Evolutionary conservation across 176 grass and related monocot genomes (phyloP), one percentile per base, ranked within the genome.

Genomic region (Aegilops longissima): DNA sequence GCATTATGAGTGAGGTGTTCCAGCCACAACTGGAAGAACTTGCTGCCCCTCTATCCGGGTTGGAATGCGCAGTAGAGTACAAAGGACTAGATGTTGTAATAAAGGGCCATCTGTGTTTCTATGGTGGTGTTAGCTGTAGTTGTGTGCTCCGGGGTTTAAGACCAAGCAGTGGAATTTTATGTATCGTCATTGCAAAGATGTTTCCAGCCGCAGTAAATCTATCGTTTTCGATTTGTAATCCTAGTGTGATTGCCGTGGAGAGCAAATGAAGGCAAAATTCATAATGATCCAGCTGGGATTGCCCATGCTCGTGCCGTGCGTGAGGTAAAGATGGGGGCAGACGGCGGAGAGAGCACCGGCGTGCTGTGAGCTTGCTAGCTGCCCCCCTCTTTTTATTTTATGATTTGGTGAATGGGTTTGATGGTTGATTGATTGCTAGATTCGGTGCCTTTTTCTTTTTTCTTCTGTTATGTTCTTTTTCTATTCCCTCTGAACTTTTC

Each of bases 11-110:
- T 52, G 70, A 40, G 36, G 70, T 71, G 76, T 68, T 76, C 77
- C 70, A 77, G 79, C 24, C 18, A 70, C 70, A 58, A 64, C 71
- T 9, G 5, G 79, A 91, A 91, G 76, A 76, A 87, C 16, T 62
- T 35, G 23, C 14, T 27, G 56, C 62, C 23, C 40, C 8, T 13
- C 49, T 51, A 54, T 7, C 69, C 1, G 13, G 42, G 62, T 61
- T 73, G 18, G 36, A 70, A 80, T 38, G 76, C 62, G n/a, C 31
- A 79, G 54, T 34, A 52, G 68, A 51, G 12, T 61, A 18, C 27
- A 68, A 90, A 61, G 47, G n/a, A 14, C 35, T 80, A 20, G 10
- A 13, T 80, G 49, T 69, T 80, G 9, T 4, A 24, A 67, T 39
- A 42, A 79, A 79, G 51, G 64, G 61, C 62, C 42, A 84, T 80